Base-by-base conservation (phyloP, 164 flowering plant genomes). In the Liriodendron chinense region DNA sequence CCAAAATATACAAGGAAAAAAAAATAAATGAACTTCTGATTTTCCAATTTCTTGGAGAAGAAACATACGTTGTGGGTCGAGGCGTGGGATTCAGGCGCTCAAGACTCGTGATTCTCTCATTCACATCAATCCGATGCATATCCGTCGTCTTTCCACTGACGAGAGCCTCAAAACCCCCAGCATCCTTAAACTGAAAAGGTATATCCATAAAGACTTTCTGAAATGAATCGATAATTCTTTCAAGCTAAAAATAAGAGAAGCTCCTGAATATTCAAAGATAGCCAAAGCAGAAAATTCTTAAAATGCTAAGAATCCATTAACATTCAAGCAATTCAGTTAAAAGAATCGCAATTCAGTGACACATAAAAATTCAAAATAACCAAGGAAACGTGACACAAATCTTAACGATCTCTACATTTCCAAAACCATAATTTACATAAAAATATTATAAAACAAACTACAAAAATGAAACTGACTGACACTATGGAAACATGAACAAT, bases 1-100 rank as follows among this genome's bases (percentile, higher is more conserved):
- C n/a, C 28, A 3, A 47, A 59, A 23, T 20, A 34, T 34, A 70
- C 1, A 48, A 10, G 49, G 21, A 18, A 50, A 53, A 70, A 13
- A n/a, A 2, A 2, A 4, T 57, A 2, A 2, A 4, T 57, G 47
- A 34, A 64, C 13, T 12, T 64, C 25, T 64, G 67, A 23, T n/a
- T 64, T 24, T 64, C 67, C 67, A 21, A 21, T n/a, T 9, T 2
- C 48, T 26, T 23, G 8, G 62, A 68, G 50, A 47, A 56, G 76
- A 70, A 73, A 78, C 88, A 71, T 87, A 96, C 97, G 96, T 92
- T 23, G 97, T 91, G 47, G 99, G 98, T 9, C 98, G 85, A 47
- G 94, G 94, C 0, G 97, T 87, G 26, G 99, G 98, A 80, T 90
- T 96, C 61, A 96, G 93, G 69, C 93, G 82, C 89, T 96, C 99